Evolutionary conservation across 768 basidiomycete genomes (phyloP), one percentile per base, ranked within the genome.

Genomic region (Cyclocybe aegerita): DNA sequence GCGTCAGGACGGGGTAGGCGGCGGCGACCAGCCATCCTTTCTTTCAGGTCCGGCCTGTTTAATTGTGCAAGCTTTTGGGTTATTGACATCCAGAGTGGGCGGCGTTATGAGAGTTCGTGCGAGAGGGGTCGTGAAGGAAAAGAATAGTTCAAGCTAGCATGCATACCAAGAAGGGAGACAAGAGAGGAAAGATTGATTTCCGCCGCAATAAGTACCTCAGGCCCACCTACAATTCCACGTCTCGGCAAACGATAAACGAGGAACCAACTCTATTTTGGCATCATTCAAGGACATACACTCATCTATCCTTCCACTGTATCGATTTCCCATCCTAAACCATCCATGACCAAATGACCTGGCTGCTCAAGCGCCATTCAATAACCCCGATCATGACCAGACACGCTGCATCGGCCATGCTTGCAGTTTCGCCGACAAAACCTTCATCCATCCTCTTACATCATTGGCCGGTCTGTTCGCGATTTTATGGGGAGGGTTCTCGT

Each of bases 1-100:
- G 58, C 55, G 56, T 48, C 53, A 37, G 59, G 59, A 36, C 49
- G 56, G 43, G 57, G 59, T 31, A 55, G 34, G 42, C 63, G 63
- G 23, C 63, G 59, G 32, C 56, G 52, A 53, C 57, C 48, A 30
- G 58, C 39, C 56, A 60, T 59, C 47, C 54, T 55, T 23, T 54
- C 35, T 46, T 52, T 57, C 50, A 55, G 59, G 58, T 60, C 63
- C 61, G 48, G 63, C 58, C 61, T 60, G 54, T 56, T 53, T 42
- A 60, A 48, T 40, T 54, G 47, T 34, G 57, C 55, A 45, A 47
- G 48, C n/a, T 56, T 44, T 53, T 60, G 55, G 17, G 54, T 54
- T 42, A 56, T 48, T 43, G 54, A 40, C 40, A 36, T 49, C 17
- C 11, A 41, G 40, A 11, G 42, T 48, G 14, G 55, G 43, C 39